Percentiles rank a stretch among this genome's conserved stretches.
phyloP scores from a whole-genome alignment of 345 rosid genomes.

The Litchi chinensis region DNA sequence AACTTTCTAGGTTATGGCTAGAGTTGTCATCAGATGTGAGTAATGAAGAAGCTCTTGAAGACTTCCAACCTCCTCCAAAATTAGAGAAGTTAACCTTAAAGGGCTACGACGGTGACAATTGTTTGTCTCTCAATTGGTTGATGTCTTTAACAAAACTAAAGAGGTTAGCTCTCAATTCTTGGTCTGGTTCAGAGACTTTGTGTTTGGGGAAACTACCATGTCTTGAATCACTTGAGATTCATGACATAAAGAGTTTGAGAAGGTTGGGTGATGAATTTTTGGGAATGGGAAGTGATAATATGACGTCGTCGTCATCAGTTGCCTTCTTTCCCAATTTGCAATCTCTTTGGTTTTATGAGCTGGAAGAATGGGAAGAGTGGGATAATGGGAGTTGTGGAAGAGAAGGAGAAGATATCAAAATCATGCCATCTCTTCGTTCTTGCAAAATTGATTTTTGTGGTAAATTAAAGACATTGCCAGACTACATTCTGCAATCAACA shows the following conservation, averaged over 20 bases:
- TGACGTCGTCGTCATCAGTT: background rate
- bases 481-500: background rate
- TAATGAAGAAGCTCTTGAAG: background rate
- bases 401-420: background rate
- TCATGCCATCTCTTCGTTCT: background rate
- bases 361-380: background rate
- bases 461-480: background rate
- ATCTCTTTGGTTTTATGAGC: background rate
- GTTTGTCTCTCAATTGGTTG: background rate
- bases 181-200: background rate
- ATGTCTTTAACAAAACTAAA: background rate
- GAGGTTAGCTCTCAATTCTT: background rate
- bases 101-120: background rate
- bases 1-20: background rate
- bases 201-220: background rate
- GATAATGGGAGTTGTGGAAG: background rate
- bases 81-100: background rate
- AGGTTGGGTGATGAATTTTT: background rate
- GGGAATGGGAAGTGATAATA: background rate
- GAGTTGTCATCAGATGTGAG: background rate
- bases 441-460: rapidly evolving
- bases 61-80: background rate
- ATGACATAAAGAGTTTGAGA: background rate
- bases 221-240: background rate
- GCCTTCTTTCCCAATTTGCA: background rate